These are phyloP conservation scores for Protea cynaroides DNA, from an alignment of 164 flowering plant genomes.

Conservation along the genomic window DNA sequence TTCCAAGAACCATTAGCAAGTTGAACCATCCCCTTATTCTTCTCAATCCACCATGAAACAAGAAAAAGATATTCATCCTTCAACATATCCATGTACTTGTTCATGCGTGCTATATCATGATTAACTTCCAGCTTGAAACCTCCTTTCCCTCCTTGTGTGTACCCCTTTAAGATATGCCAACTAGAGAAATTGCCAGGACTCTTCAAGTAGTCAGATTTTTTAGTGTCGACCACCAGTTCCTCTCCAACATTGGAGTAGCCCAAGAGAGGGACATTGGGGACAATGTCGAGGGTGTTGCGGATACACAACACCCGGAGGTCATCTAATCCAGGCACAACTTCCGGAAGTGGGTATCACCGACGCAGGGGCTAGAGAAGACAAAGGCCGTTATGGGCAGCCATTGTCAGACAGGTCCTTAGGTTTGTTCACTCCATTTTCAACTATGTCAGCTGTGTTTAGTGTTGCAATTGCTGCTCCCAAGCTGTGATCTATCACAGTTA, in stretches of 20 bases:
- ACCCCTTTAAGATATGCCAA: slow-evolving; percentile 68
- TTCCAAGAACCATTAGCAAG: slow-evolving; percentile 64
- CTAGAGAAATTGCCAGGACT: slow-evolving; percentile 30
- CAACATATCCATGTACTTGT: slow-evolving; percentile 44
- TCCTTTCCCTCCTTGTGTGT: slow-evolving; percentile 49
- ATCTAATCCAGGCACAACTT: slow-evolving; percentile 19
- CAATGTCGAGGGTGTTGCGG: slow-evolving; percentile 48
- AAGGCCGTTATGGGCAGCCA: slow-evolving; percentile 45
- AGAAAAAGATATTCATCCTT: slow-evolving; percentile 67
- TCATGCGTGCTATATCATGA: slow-evolving; percentile 54
- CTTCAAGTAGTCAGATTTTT: slow-evolving; percentile 58
- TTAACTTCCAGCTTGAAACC: slow-evolving; percentile 55
- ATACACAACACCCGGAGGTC: slow-evolving; percentile 39
- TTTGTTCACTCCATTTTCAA: slow-evolving; percentile 42
- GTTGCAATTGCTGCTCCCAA: slow-evolving; percentile 78
- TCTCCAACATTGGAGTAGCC: slow-evolving; percentile 62
- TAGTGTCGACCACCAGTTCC: slow-evolving; percentile 55
- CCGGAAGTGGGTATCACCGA: slow-evolving; percentile 54
- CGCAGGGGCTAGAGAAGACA: slow-evolving; percentile 62
- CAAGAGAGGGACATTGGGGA: slow-evolving; percentile 62
- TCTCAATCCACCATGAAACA: slow-evolving; percentile 48
- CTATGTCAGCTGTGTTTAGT: slow-evolving; percentile 66
- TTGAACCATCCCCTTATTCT: slow-evolving; percentile 82
- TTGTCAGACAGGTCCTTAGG: slow-evolving; percentile 17
- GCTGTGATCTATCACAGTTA: slow-evolving; percentile 58